A percentile compares a stretch with the other conserved stretches of the same genome.
phyloP scores from a whole-genome alignment of 2,329 filamentous ascomycete genomes.

The Claviceps fusiformis region DNA sequence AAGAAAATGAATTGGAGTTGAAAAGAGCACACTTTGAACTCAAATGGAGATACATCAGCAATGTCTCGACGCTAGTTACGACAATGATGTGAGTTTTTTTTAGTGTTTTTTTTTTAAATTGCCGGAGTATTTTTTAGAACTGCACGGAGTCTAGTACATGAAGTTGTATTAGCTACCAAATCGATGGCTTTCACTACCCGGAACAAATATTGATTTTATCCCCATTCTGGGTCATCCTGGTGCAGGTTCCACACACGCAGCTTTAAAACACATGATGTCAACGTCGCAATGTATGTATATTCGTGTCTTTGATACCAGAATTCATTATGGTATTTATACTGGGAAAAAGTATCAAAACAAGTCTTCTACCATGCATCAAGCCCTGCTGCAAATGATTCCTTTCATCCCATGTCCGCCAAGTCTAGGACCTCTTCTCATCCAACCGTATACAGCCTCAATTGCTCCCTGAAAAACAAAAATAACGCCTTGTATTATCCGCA shows the following conservation, averaged over 20 bases:
- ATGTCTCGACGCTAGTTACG: neutral
- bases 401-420: neutral
- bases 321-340: neutral
- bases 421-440: neutral
- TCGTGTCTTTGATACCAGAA: too few species aligned
- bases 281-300: too few species aligned
- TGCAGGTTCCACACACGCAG: neutral
- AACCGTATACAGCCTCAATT: neutral
- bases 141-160: neutral
- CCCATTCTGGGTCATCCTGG: neutral
- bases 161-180: neutral
- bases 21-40: neutral
- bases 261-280: neutral
- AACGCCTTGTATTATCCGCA: neutral
- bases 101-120: neutral
- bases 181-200: neutral
- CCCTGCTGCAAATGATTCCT: too few species aligned
- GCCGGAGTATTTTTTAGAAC: neutral
- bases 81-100: neutral
- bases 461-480: neutral
- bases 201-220: too few species aligned
- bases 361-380: neutral
- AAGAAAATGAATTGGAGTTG: neutral
- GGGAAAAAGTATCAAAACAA: neutral
- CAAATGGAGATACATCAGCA: neutral